Evolutionary conservation across 805 yeast species (phyloP), one percentile per base, ranked within the genome.

Genomic region (Kluyveromyces siamensis): DNA sequence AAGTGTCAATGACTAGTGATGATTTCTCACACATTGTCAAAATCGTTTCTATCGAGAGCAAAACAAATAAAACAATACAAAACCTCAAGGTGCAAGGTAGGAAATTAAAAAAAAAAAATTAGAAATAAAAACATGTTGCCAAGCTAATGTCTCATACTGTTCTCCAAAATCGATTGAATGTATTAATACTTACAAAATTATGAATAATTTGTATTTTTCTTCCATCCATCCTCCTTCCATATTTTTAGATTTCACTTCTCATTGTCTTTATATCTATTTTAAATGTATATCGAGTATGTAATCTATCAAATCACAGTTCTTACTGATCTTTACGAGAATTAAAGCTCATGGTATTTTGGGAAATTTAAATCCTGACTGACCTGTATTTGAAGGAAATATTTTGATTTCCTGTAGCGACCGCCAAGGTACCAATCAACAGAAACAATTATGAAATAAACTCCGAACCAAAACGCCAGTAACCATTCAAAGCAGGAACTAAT

Each of bases 391-490:
- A 54, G 57, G 56, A 65, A 65, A 53, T 60, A 63, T 39, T 56
- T 53, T 6, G 68, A 63, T 27, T 53, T 19, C 45, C 52, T 51
- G 41, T 57, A 59, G 51, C 70, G 68, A 17, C 81, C 76, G 18
- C 85, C 82, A 1, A 88, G 83, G 56, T 76, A 74, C 55, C 89
- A 73, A 62, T 91, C 97, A 51, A 77, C 73, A 1, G 84, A 69
- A 63, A 90, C 72, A 49, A 82, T 68, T 4, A 83, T 60, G 54
- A 83, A 76, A 51, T 85, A 71, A 35, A 83, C 57, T 2, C 95
- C 93, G 61, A 85, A 90, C 80, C 87, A 82, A 66, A 82, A 90
- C n/a, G 91, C 81, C 40, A 90, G 66, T 2, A 81, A 61, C 98
- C 98, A 91, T 67, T 91, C 98, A 61, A 84, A 79, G 18, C 73